Conservation (phyloP, 257 asterid species). For the Cynanchum wilfordii region DNA sequence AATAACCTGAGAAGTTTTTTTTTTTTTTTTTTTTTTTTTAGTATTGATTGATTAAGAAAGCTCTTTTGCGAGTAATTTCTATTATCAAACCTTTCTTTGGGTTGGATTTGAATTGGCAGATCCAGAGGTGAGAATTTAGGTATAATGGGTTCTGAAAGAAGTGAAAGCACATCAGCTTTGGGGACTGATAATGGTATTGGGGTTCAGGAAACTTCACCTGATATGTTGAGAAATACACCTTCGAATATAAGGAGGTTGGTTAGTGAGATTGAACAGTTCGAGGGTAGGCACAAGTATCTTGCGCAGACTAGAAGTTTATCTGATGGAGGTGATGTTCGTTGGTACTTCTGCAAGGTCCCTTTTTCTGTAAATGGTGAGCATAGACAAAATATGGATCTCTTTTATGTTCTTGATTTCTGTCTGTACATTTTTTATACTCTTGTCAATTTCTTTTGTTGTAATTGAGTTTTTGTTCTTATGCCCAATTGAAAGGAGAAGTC, state of each 20-base stretch:
- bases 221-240: conserved; percentile 80
- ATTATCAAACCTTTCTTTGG: background rate
- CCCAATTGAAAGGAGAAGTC: background rate
- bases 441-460: background rate
- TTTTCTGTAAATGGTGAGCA: conserved; percentile 67
- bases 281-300: conserved; percentile 82
- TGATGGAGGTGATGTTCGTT: conserved; percentile 86
- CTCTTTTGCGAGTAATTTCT: background rate
- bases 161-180: conserved; percentile 22
- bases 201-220: conserved; percentile 53
- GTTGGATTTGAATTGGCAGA: background rate
- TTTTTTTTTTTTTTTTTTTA: background rate
- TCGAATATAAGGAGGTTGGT: conserved; percentile 83
- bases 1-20: background rate
- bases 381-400: background rate
- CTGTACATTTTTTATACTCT: background rate
- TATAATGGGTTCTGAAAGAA: background rate
- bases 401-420: background rate
- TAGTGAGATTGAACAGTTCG: conserved; percentile 76
- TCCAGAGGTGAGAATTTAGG: background rate
- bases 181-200: conserved; percentile 14
- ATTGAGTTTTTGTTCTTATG: background rate
- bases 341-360: conserved; percentile 91
- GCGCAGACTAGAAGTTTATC: conserved; percentile 90
- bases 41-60: background rate